A percentile compares a stretch with the other conserved stretches of the same genome.
Evolutionary conservation across 257 asterid species (phyloP).

Genomic region (Solanum sitiens): DNA sequence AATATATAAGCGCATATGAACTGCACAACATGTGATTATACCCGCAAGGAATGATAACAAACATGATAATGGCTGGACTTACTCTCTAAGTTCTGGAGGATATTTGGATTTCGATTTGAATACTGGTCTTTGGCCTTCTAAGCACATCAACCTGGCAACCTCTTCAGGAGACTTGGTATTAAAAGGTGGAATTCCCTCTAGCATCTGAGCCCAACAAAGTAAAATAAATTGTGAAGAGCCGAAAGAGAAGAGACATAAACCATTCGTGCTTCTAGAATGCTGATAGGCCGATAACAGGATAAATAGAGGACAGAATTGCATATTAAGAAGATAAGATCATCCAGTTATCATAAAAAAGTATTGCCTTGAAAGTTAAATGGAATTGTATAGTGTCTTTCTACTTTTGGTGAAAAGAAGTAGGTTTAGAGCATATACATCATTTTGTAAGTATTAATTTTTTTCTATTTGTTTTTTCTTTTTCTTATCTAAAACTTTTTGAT

Average conservation of each 20-base stretch:
- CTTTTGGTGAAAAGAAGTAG: background rate
- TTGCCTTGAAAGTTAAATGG: background rate
- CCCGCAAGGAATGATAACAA: background rate
- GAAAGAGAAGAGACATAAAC: background rate
- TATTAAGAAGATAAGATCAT: background rate
- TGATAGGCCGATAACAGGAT: background rate
- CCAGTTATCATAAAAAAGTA: background rate
- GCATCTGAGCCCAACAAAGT: conserved; percentile 43
- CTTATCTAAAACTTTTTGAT: too few species aligned
- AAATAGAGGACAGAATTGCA: background rate
- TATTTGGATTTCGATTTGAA: conserved; percentile 72
- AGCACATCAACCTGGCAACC: conserved; percentile 44
- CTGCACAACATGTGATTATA: background rate
- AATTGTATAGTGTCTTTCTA: background rate
- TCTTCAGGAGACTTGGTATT: conserved; percentile 72
- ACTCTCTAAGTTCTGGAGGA: conserved; percentile 79
- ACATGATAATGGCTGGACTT: conserved; percentile 13
- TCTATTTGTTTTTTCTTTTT: background rate
- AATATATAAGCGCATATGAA: background rate
- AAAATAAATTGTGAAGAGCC: background rate
- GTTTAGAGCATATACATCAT: background rate
- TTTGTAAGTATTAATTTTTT: too few species aligned
- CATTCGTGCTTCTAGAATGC: background rate
- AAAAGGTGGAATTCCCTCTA: conserved; percentile 76
- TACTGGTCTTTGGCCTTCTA: conserved; percentile 71